Evolutionary conservation across 2,329 filamentous ascomycete species (phyloP).

Genomic region (Trichothecium roseum): DNA sequence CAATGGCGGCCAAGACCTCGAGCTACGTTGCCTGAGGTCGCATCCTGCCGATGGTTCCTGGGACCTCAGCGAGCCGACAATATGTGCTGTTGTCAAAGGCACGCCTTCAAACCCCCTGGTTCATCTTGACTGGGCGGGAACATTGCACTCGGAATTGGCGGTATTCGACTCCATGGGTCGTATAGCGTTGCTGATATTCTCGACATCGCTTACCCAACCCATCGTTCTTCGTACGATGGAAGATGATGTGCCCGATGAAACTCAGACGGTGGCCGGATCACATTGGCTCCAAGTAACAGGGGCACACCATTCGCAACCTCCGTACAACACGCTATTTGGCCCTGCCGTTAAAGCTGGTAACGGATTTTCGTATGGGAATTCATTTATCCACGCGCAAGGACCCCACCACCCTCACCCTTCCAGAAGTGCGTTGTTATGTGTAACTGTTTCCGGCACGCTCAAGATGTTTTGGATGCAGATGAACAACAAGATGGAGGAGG

Average conservation of each 20-base stretch:
- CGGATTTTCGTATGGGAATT: slow-evolving; percentile 60
- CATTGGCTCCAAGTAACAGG: slow-evolving; percentile 67
- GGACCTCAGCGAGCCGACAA: slow-evolving; percentile 63
- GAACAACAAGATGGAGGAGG: slow-evolving; percentile 62
- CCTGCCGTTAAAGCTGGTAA: slow-evolving; percentile 50
- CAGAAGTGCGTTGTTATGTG: slow-evolving; percentile 65
- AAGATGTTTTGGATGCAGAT: slow-evolving; percentile 70
- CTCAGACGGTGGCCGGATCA: slow-evolving; percentile 69
- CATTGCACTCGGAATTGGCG: slow-evolving; percentile 67
- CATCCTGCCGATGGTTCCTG: slow-evolving; percentile 61
- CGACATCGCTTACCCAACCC: slow-evolving; percentile 64
- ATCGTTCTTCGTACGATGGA: slow-evolving; percentile 50
- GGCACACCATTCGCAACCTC: slow-evolving; percentile 7
- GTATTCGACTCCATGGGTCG: slow-evolving; percentile 72
- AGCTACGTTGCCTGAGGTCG: slow-evolving; percentile 63
- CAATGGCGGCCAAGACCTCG: slow-evolving; percentile 57
- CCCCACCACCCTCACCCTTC: slow-evolving; percentile 62
- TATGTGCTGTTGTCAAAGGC: slow-evolving; percentile 49
- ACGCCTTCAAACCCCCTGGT: slow-evolving; percentile 58
- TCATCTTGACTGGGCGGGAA: slow-evolving; percentile 72
- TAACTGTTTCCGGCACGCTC: slow-evolving; percentile 65
- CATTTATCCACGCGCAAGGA: slow-evolving; percentile 53
- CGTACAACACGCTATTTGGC: slow-evolving; percentile 39
- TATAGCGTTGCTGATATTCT: slow-evolving; percentile 63
- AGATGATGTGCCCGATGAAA: slow-evolving; percentile 61